Conservation (phyloP, 2,329 filamentous ascomycete genomes). For the Ophiocordyceps robertsii region DNA sequence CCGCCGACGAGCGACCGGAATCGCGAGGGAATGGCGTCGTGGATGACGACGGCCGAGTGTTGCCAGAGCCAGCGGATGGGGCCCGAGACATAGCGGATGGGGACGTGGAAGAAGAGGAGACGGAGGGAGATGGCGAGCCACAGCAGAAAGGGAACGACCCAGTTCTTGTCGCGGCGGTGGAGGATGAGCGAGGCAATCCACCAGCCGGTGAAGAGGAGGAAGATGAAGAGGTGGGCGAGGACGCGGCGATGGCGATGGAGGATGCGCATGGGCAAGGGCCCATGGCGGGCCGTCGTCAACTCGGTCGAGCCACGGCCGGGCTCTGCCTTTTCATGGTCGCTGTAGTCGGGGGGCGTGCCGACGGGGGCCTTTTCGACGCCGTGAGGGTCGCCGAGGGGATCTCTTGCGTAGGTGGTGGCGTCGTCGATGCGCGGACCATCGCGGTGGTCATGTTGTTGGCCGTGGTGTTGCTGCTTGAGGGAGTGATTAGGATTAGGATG, state of each 20-base stretch:
- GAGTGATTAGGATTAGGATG: no score
- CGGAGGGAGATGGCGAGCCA: constrained; percentile 65
- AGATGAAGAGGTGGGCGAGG: constrained; percentile 31
- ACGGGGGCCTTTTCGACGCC: constrained; percentile 11
- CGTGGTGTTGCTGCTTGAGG: not conserved
- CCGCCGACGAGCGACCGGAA: constrained; percentile 51
- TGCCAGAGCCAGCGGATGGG: constrained; percentile 58
- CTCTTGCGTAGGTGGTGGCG: not conserved
- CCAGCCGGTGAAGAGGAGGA: constrained; percentile 42
- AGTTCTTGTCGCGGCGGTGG: constrained; percentile 60
- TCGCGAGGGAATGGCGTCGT: constrained; percentile 51
- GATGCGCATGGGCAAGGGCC: constrained; percentile 11
- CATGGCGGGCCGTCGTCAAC: not conserved
- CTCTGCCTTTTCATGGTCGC: constrained; percentile 24
- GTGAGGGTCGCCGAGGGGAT: constrained; percentile 11
- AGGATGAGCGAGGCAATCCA: constrained; percentile 65
- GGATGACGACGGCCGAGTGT: constrained; percentile 44
- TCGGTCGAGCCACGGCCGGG: constrained; percentile 11
- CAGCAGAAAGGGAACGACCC: constrained; percentile 73
- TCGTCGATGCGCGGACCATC: constrained; percentile 1
- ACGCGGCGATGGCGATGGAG: constrained; percentile 32
- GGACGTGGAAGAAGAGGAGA: constrained; percentile 60
- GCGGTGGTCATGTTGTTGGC: constrained; percentile 5
- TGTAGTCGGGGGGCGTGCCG: constrained; percentile 21
- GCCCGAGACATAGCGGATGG: constrained; percentile 50